Percentiles rank a stretch among this genome's conserved stretches.
Evolutionary conservation across 1,284 basidiomycete species (phyloP).

Genomic region (Malassezia cuniculi): DNA sequence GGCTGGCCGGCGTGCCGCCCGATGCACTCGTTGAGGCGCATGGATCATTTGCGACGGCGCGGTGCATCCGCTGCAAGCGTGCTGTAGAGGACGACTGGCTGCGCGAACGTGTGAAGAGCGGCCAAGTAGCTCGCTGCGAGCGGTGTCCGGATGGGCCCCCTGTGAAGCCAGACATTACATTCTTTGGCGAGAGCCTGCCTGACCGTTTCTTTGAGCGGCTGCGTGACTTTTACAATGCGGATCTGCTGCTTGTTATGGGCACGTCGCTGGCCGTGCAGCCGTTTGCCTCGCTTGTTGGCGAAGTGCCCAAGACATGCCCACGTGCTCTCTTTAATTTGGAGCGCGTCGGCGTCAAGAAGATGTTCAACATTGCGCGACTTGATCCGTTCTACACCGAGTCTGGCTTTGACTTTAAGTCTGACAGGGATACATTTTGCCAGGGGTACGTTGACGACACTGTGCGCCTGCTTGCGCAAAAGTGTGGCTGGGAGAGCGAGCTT

Average conservation of each 20-base stretch:
- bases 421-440: conserved; percentile 29
- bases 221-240: conserved; percentile 52
- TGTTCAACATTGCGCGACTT: conserved; percentile 33
- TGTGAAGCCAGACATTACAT: conserved; percentile 45
- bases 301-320: conserved; percentile 46
- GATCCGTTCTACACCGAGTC: conserved; percentile 17
- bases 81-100: conserved; percentile 28
- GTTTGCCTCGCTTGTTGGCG: conserved; percentile 50
- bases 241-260: conserved; percentile 80
- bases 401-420: conserved; percentile 37
- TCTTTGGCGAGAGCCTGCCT: conserved; percentile 42
- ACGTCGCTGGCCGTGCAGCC: conserved; percentile 64
- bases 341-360: conserved; percentile 50
- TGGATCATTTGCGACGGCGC: conserved; percentile 52
- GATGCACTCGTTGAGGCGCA: conserved; percentile 80
- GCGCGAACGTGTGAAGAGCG: conserved; percentile 19
- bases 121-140: conserved; percentile 31
- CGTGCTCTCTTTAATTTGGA: conserved; percentile 52
- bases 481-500: conserved; percentile 28
- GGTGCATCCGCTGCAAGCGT: conserved; percentile 29
- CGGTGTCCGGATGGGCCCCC: conserved; percentile 15
- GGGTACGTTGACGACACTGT: conserved; percentile 34
- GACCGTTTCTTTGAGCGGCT: conserved; percentile 32
- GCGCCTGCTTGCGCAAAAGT: conserved; percentile 17
- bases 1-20: conserved; percentile 63